Evolutionary conservation across 768 basidiomycete genomes (phyloP), one percentile per base, ranked within the genome.

Genomic region (Chalciporus chontae): DNA sequence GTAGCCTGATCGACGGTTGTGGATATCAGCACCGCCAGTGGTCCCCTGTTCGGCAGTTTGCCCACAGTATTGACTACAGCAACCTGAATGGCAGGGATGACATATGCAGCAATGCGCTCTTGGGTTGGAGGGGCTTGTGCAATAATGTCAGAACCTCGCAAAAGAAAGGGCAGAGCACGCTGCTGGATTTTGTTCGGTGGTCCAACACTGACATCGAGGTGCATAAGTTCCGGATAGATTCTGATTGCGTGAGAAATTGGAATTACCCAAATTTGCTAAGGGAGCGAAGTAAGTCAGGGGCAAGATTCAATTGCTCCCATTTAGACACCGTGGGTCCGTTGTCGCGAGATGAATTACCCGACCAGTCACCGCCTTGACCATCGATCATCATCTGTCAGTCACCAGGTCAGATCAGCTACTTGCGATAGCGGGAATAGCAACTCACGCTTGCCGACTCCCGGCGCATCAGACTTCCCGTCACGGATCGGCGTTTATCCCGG

Each of bases 131-230:
- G 96, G 9, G 95, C 96, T 70, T 99, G 96, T 8, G 95, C 94
- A 61, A 99, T 98, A 63, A 98, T 97, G 61, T 99, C 96, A 32
- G 92, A 83, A 8, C 93, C 94, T 45, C 87, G 82, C 29, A 98
- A 77, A 51, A 99, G 81, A 73, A 97, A 97, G 7, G 96, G 96
- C 43, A 99, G 74, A 40, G 96, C 94, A 42, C 95, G 82, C 64
- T 95, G 93, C 70, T 98, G 96, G 57, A 99, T 96, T 75, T 99
- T 99, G 70, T 97, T 97, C 6, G 96, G 96, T 2, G 96, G 96
- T 1, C 95, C 94, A 54, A 98, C 86, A 37, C 94, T 94, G 61
- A 21, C 6, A 40, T n/a, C 39, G 24, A 37, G 40, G 14, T 49
- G 24, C 24, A 41, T 65, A 43, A 67, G 59, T 40, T 32, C 19